These are phyloP conservation scores for Backusella parvicylindrica DNA, from an alignment of 192 early-diverging fungal species.

Conservation along the genomic window DNA sequence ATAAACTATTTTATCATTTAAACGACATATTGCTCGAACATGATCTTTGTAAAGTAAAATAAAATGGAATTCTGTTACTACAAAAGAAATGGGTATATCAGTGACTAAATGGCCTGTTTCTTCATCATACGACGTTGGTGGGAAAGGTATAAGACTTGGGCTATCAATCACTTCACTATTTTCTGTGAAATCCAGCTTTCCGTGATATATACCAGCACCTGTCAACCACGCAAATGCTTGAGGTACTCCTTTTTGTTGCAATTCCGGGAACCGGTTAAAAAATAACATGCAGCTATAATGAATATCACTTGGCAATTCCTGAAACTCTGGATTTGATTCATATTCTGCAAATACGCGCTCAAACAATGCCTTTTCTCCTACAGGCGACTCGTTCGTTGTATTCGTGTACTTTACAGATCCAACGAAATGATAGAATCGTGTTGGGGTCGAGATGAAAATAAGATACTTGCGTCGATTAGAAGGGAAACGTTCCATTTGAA, in stretches of 20 bases:
- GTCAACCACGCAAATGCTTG: constrained; percentile 92
- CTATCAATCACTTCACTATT: constrained; percentile 65
- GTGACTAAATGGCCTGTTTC: constrained; percentile 22
- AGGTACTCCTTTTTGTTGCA: constrained; percentile 58
- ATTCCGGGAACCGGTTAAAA: constrained; percentile 63
- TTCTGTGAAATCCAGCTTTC: constrained; percentile 71
- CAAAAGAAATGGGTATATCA: constrained; percentile 71
- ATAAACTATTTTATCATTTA: constrained; percentile 79
- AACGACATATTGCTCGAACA: constrained; percentile 70
- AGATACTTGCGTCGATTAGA: constrained; percentile 65
- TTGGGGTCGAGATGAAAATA: constrained; percentile 80
- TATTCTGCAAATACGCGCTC: constrained; percentile 69
- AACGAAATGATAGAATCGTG: constrained; percentile 88
- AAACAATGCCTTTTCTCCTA: constrained; percentile 63
- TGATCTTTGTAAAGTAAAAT: constrained; percentile 77
- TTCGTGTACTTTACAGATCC: constrained; percentile 50
- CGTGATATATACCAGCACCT: constrained; percentile 82
- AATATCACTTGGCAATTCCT: constrained; percentile 51
- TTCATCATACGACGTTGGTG: constrained; percentile 34
- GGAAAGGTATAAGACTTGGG: neutral
- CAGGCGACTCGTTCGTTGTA: constrained; percentile 35
- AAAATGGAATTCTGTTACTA: constrained; percentile 86
- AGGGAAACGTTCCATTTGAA: constrained; percentile 80
- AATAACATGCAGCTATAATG: constrained; percentile 59
- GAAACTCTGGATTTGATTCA: constrained; percentile 60